Percentiles rank a stretch among this genome's conserved stretches.
Evolutionary conservation across 2,329 filamentous ascomycete genomes (phyloP).

Genomic region (Chalaropsis thielavioides): DNA sequence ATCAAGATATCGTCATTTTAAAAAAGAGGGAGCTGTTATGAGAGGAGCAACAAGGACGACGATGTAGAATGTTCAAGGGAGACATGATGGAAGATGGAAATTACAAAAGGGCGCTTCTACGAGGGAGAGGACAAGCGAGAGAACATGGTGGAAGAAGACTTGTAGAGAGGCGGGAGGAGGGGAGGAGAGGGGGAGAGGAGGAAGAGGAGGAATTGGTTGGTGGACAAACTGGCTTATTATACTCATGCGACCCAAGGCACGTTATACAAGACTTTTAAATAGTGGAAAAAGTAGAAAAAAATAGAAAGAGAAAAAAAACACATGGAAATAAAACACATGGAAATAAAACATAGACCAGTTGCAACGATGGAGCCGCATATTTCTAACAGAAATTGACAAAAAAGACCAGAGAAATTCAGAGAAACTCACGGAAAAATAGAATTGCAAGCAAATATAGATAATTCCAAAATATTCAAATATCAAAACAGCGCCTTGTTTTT

Average conservation of each 20-base stretch:
- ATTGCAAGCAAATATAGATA: not conserved
- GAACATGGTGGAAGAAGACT: not conserved
- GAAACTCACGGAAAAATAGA: not conserved
- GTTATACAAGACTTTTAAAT: too few species aligned
- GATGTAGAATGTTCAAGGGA: not conserved
- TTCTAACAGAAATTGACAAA: too few species aligned
- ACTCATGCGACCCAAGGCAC: not conserved
- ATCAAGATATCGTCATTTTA: not conserved
- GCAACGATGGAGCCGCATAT: too few species aligned
- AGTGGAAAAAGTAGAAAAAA: not conserved
- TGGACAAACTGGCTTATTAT: not conserved
- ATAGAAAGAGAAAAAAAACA: not conserved
- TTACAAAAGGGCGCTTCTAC: not conserved
- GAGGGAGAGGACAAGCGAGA: not conserved
- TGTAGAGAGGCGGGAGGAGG: too few species aligned
- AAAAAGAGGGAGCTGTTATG: not conserved
- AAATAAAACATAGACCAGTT: too few species aligned
- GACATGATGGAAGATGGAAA: not conserved
- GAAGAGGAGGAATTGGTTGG: not conserved
- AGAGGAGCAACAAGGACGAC: not conserved
- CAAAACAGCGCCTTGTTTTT: conserved; percentile 5
- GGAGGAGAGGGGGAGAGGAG: not conserved
- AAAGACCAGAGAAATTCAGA: not conserved
- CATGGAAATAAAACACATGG: too few species aligned
- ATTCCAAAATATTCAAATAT: not conserved